Percentiles rank a stretch among this genome's conserved stretches.
These are phyloP conservation scores for Lactarius tabidus DNA, from an alignment of 768 basidiomycete genomes.

Conservation along the genomic window DNA sequence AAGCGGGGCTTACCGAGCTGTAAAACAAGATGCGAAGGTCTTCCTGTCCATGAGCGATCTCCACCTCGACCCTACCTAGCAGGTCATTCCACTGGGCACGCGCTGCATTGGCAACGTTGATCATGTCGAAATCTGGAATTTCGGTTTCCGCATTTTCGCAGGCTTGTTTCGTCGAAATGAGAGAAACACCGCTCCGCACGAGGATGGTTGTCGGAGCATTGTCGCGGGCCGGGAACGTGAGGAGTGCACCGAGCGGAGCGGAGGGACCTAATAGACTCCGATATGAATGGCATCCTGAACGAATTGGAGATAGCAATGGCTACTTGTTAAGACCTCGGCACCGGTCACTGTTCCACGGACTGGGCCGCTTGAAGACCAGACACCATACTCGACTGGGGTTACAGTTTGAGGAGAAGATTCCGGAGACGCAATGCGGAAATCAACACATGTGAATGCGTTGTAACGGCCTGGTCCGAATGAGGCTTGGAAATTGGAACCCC, in stretches of 20 bases:
- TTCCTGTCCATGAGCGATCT: conserved; percentile 35
- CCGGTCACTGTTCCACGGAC: conserved; percentile 44
- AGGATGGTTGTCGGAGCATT: conserved; percentile 42
- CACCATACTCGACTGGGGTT: conserved; percentile 53
- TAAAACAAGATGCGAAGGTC: conserved; percentile 55
- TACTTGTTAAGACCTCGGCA: conserved; percentile 48
- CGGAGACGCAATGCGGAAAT: conserved; percentile 51
- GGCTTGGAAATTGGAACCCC: conserved; percentile 43
- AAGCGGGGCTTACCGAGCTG: conserved; percentile 43
- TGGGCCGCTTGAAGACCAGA: conserved; percentile 49
- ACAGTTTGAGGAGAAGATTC: conserved; percentile 6
- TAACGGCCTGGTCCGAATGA: conserved; percentile 61
- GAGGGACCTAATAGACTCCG: conserved; percentile 37
- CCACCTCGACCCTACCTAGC: conserved; percentile 50
- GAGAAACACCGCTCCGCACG: conserved; percentile 60
- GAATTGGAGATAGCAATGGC: conserved; percentile 10
- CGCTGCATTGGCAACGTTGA: conserved; percentile 40
- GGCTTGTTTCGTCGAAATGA: conserved; percentile 57
- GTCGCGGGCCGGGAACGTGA: background rate
- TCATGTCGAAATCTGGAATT: conserved; percentile 56
- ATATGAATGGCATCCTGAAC: background rate
- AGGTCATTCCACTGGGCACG: conserved; percentile 55
- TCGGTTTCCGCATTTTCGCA: conserved; percentile 59
- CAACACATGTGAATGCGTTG: conserved; percentile 54
- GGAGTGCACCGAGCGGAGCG: conserved; percentile 41